These are phyloP conservation scores for Blumeria hordei DNA, from an alignment of 2,329 filamentous ascomycete species.

Conservation along the genomic window DNA sequence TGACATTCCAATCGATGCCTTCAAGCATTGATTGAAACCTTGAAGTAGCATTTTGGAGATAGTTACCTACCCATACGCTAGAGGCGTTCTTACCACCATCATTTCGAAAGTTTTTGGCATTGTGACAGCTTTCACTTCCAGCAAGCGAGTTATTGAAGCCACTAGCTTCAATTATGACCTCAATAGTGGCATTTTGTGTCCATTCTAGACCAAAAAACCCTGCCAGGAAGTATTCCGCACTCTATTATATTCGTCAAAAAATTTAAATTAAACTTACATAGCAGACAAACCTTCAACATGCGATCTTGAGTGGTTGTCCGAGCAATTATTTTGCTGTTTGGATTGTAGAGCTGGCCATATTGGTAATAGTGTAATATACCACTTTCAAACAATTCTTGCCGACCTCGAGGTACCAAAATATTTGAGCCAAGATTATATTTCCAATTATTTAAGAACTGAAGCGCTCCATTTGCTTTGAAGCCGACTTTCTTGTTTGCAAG, in stretches of 20 bases:
- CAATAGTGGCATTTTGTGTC: constrained; percentile 47
- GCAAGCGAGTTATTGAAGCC: constrained; percentile 48
- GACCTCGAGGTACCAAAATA: constrained; percentile 47
- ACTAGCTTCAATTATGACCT: constrained; percentile 40
- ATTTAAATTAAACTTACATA: not conserved
- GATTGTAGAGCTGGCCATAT: constrained; percentile 34
- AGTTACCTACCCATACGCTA: constrained; percentile 34
- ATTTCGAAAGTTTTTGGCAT: constrained; percentile 24
- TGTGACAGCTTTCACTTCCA: constrained; percentile 41
- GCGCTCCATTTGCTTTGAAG: constrained; percentile 29
- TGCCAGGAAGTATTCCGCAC: constrained; percentile 51
- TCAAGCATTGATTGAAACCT: constrained; percentile 31
- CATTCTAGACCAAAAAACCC: constrained; percentile 59
- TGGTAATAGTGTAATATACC: constrained; percentile 44
- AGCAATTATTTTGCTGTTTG: constrained; percentile 46
- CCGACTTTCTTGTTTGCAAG: constrained; percentile 28
- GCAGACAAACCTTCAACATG: constrained; percentile 37
- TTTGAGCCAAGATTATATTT: constrained; percentile 43
- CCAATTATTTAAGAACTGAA: constrained; percentile 48
- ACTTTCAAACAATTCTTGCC: constrained; percentile 48
- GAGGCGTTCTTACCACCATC: constrained; percentile 27
- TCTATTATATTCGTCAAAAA: constrained; percentile 5
- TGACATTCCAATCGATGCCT: constrained; percentile 36
- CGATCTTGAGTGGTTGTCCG: constrained; percentile 54
- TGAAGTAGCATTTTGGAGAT: constrained; percentile 36